These are phyloP conservation scores for Penicillium psychrosexuale DNA, from an alignment of 2,329 filamentous ascomycete species.

Conservation along the genomic window DNA sequence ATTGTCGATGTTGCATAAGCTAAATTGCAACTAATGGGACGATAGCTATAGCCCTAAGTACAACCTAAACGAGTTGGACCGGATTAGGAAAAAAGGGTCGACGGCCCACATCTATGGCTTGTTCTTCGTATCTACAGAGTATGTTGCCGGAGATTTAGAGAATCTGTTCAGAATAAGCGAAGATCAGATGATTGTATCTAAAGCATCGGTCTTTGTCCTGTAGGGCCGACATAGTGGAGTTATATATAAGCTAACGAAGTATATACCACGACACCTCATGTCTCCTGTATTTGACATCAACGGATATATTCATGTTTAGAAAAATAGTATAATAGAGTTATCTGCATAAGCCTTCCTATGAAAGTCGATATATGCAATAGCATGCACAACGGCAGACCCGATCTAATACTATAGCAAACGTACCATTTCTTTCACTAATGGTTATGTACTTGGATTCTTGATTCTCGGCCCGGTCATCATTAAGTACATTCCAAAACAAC, in stretches of 20 bases:
- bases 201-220: neutral
- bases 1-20: neutral
- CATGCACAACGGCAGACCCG: neutral
- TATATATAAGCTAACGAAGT: neutral
- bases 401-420: neutral
- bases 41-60: neutral
- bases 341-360: neutral
- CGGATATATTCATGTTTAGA: too few species aligned
- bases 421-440: neutral
- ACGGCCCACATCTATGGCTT: neutral
- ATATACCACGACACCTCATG: neutral
- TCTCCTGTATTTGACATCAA: neutral
- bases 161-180: neutral
- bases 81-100: neutral
- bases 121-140: neutral
- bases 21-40: neutral
- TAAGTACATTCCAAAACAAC: neutral
- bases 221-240: neutral
- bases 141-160: neutral
- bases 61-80: neutral
- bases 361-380: neutral
- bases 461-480: neutral
- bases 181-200: too few species aligned
- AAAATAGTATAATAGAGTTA: neutral
- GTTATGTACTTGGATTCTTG: neutral